These are phyloP conservation scores for Jacaranda mimosifolia DNA, from an alignment of 257 asterid genomes.

Conservation along the genomic window DNA sequence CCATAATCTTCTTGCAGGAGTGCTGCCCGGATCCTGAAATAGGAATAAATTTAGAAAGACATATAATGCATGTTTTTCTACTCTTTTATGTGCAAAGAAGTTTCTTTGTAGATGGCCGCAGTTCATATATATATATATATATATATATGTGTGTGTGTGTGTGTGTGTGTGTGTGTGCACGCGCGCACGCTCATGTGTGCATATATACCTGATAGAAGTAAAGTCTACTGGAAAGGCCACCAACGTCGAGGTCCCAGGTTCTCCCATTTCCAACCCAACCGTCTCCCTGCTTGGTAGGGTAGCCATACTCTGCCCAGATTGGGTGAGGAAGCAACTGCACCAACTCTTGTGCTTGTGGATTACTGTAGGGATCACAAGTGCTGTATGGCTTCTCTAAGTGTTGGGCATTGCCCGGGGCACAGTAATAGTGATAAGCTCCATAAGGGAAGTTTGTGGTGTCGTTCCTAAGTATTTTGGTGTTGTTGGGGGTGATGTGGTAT, in stretches of 20 bases:
- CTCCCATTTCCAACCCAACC: slow-evolving; percentile 70
- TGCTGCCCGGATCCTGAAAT: slow-evolving; percentile 66
- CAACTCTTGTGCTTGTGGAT: slow-evolving; percentile 75
- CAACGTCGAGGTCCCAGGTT: slow-evolving; percentile 77
- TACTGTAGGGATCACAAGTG: slow-evolving; percentile 74
- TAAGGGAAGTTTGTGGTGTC: slow-evolving; percentile 66
- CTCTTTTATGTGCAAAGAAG: too few species aligned
- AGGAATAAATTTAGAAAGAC: background rate
- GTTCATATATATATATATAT: background rate
- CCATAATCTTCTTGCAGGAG: slow-evolving; percentile 80
- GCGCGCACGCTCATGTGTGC: too few species aligned
- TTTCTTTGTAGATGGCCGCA: too few species aligned
- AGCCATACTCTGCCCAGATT: slow-evolving; percentile 73
- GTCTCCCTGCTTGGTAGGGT: slow-evolving; percentile 64
- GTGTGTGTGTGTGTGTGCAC: too few species aligned
- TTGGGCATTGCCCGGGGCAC: slow-evolving; percentile 71
- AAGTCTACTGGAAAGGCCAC: slow-evolving; percentile 71
- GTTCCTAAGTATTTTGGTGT: slow-evolving; percentile 54
- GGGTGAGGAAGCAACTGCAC: slow-evolving; percentile 79
- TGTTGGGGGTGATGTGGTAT: slow-evolving; percentile 62
- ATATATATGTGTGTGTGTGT: too few species aligned
- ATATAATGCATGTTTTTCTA: background rate
- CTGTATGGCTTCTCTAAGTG: slow-evolving; percentile 61
- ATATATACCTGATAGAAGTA: slow-evolving; percentile 64
- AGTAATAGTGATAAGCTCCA: slow-evolving; percentile 71